Evolutionary conservation across 495 filamentous ascomycete genomes (phyloP), one percentile per base, ranked within the genome.

Genomic region (Aspergillus egyptiacus): DNA sequence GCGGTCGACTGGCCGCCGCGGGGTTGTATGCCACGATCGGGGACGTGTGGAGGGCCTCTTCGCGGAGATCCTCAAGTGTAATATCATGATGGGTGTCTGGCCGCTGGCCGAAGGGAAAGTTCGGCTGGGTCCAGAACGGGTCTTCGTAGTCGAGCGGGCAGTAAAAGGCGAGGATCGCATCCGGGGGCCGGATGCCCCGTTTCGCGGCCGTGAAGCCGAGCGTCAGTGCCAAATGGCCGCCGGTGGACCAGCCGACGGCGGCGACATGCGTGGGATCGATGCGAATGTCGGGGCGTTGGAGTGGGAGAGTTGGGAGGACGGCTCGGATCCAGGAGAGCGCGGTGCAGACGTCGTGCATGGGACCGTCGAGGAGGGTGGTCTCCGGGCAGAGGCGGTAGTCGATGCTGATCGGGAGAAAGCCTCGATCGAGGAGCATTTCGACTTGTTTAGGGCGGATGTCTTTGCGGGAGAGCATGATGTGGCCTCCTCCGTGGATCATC

Each of bases 331-430:
- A 83, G 1, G 6, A 3, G 2, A 71, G 54, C 1, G 76, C 78
- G 46, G 76, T 69, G 25, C 59, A 40, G 13, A 69, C 66, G 55
- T 82, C 79, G 0, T 41, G 43, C 61, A 83, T 75, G 6, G 77
- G 63, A 0, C 79, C 79, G 1, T 78, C 68, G n/a, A 57, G 7
- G 19, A 49, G 22, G 2, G 11, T 68, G 2, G 66, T 49, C 42
- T 83, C 77, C 0, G 79, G 79, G 50, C 78, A 81, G 1, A 83
- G 68, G 11, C 78, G 55, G 57, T 81, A 75, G 52, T 83, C 79
- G 4, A 79, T 32, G 50, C 72, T 76, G 10, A 83, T 59, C 2
- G 79, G 77, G 0, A 83, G 48, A 44, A 80, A 67, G 5, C 75
- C 76, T 2, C 45, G 47, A 0, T 59, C 47, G 1, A 78, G 58